phyloP scores from a whole-genome alignment of 495 filamentous ascomycete species.

The Tuber melanosporum region DNA sequence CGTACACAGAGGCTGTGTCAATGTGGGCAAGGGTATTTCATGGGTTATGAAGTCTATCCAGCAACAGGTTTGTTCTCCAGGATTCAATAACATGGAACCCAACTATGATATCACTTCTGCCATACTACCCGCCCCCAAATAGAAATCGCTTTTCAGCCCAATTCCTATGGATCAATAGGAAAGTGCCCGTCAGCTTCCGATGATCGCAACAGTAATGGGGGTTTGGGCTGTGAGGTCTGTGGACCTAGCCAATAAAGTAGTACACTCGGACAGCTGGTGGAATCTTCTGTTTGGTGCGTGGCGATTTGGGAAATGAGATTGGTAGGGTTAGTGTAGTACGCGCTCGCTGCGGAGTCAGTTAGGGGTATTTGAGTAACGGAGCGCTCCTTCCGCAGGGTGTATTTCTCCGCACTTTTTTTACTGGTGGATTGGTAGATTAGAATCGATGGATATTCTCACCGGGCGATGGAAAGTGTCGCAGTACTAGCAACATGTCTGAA shows the following conservation, averaged over 20 bases:
- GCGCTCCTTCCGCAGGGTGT: not conserved
- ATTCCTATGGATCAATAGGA: not conserved
- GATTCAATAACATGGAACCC: not conserved
- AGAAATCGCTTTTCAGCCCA: not conserved
- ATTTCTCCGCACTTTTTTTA: not conserved
- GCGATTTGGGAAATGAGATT: not conserved
- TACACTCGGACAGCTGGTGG: not conserved
- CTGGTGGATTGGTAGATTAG: not conserved
- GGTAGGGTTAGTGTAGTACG: not conserved
- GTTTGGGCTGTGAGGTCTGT: not conserved
- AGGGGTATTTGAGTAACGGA: not conserved
- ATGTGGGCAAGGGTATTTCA: too few relatives aligned
- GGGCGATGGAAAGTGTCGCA: not conserved
- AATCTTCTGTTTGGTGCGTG: not conserved
- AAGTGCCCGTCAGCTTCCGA: not conserved
- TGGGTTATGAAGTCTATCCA: too few relatives aligned
- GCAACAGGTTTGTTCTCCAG: too few relatives aligned
- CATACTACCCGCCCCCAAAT: not conserved
- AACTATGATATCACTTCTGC: not conserved
- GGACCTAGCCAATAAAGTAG: not conserved
- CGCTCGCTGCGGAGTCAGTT: not conserved
- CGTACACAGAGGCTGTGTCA: too few relatives aligned
- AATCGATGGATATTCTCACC: not conserved
- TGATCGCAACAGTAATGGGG: not conserved
- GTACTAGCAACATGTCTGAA: not conserved